phyloP scores from a whole-genome alignment of 1,284 basidiomycete genomes.

The Bjerkandera adusta region DNA sequence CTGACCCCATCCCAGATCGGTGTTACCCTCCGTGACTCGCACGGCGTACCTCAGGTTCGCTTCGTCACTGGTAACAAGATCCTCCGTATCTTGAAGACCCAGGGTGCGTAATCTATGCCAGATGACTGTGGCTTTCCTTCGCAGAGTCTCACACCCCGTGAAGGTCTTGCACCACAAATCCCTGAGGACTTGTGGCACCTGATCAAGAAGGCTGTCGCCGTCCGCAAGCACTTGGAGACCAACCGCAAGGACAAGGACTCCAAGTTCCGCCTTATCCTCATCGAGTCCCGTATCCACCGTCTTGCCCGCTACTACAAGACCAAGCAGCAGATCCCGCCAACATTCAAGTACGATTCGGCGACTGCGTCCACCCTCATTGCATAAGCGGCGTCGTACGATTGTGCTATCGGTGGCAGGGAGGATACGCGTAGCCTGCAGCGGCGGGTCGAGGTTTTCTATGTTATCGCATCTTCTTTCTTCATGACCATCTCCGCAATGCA shows the following conservation, averaged over 20 bases:
- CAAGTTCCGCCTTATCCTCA: slow-evolving; percentile 97
- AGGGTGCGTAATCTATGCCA: slow-evolving; percentile 57
- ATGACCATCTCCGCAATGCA: slow-evolving; percentile 16
- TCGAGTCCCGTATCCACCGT: slow-evolving; percentile 99
- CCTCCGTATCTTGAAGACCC: slow-evolving; percentile 95
- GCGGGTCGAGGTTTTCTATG: slow-evolving; percentile 12
- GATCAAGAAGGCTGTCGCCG: slow-evolving; percentile 99
- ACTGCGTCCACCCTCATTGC: slow-evolving; percentile 87
- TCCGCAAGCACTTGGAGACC: slow-evolving; percentile 97
- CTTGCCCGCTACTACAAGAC: slow-evolving; percentile 97
- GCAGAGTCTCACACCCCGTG: too few species aligned
- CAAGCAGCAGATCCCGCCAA: slow-evolving; percentile 95
- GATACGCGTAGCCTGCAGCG: slow-evolving; percentile 2
- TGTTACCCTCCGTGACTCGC: slow-evolving; percentile 96
- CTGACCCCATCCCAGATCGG: slow-evolving; percentile 98
- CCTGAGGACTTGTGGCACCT: slow-evolving; percentile 99
- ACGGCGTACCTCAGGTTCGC: slow-evolving; percentile 96
- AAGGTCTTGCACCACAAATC: slow-evolving; percentile 95
- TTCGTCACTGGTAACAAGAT: slow-evolving; percentile 99
- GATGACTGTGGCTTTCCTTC: slow-evolving; percentile 5
- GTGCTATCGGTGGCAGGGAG: slow-evolving; percentile 9
- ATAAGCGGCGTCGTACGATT: slow-evolving; percentile 37
- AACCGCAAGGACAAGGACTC: slow-evolving; percentile 99
- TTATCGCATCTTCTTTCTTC: slow-evolving; percentile 11
- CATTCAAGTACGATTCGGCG: slow-evolving; percentile 96